Conservation (phyloP, 2,329 filamentous ascomycete species). For the Thelonectria blattea region DNA sequence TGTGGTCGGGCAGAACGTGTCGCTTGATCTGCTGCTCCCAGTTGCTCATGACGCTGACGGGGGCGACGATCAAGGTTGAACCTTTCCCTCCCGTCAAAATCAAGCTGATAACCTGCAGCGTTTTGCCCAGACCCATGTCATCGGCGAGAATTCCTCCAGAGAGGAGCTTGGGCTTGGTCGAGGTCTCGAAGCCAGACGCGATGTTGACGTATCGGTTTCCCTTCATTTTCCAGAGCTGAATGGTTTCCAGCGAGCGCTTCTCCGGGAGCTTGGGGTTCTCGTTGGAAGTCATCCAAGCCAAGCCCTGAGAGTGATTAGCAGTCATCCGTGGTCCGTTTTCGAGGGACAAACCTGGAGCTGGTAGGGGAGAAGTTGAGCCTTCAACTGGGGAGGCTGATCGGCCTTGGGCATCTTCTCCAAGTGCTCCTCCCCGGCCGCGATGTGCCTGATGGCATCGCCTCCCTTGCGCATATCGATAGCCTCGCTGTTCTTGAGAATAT, state of each 20-base stretch:
- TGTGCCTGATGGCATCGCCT: constrained; percentile 69
- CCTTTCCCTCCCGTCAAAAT: constrained; percentile 66
- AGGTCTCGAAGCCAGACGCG: constrained; percentile 64
- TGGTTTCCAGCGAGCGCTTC: constrained; percentile 60
- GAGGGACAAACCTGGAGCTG: constrained; percentile 63
- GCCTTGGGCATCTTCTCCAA: constrained; percentile 76
- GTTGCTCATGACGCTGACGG: constrained; percentile 87
- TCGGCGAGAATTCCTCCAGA: constrained; percentile 85
- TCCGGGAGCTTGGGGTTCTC: constrained; percentile 73
- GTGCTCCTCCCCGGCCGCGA: constrained; percentile 73
- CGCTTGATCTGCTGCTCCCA: constrained; percentile 81
- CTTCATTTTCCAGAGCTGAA: constrained; percentile 77
- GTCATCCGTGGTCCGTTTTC: not conserved
- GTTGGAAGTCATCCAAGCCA: constrained; percentile 81
- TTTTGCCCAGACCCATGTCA: constrained; percentile 93
- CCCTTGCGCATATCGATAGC: constrained; percentile 70
- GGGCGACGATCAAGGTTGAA: constrained; percentile 79
- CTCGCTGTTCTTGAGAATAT: constrained; percentile 70
- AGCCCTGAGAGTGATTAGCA: constrained; percentile 58
- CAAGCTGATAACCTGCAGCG: constrained; percentile 82
- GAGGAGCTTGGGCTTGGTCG: constrained; percentile 65
- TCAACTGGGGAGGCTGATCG: constrained; percentile 68
- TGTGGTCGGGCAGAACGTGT: constrained; percentile 70
- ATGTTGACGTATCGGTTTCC: constrained; percentile 65
- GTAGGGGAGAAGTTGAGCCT: constrained; percentile 76